These are phyloP conservation scores for Phytopythium montanum DNA, from an alignment of 352 stramenopile genomes.

Conservation along the genomic window DNA sequence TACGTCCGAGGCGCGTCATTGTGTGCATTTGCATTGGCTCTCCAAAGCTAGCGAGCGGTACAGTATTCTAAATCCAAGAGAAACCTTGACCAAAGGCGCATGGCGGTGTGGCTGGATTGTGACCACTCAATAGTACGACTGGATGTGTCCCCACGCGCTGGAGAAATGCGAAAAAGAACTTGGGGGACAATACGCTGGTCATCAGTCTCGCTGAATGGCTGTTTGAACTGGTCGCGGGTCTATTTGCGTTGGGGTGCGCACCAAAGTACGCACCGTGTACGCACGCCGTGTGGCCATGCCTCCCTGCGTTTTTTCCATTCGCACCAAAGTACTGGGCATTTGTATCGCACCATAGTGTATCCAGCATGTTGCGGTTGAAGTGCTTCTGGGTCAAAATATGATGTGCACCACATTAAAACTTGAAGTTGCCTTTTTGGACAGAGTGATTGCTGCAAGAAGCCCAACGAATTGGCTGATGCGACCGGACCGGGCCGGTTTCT, in stretches of 20 bases:
- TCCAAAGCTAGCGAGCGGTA: too few species aligned
- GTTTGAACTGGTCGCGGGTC: not conserved
- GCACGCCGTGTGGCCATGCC: not conserved
- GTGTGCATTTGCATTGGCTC: too few species aligned
- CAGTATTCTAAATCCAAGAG: too few species aligned
- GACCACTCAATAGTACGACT: not conserved
- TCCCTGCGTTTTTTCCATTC: not conserved
- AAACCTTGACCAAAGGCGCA: too few species aligned
- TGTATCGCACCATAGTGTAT: not conserved
- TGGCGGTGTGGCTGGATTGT: not conserved
- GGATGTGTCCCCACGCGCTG: constrained; percentile 1
- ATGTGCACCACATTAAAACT: not conserved
- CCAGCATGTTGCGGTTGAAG: constrained; percentile 4
- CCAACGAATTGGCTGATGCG: not conserved
- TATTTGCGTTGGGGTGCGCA: not conserved
- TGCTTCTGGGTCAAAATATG: not conserved
- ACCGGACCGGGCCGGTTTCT: not conserved
- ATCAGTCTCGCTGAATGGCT: too few species aligned
- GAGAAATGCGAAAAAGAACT: not conserved
- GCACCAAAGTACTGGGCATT: not conserved
- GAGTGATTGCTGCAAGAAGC: not conserved
- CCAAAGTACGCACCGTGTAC: not conserved
- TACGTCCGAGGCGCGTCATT: not conserved
- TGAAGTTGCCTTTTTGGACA: not conserved
- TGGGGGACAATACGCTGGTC: too few species aligned